Evolutionary conservation across 2,329 filamentous ascomycete genomes (phyloP).

Genomic region (Acrodontium crateriforme): DNA sequence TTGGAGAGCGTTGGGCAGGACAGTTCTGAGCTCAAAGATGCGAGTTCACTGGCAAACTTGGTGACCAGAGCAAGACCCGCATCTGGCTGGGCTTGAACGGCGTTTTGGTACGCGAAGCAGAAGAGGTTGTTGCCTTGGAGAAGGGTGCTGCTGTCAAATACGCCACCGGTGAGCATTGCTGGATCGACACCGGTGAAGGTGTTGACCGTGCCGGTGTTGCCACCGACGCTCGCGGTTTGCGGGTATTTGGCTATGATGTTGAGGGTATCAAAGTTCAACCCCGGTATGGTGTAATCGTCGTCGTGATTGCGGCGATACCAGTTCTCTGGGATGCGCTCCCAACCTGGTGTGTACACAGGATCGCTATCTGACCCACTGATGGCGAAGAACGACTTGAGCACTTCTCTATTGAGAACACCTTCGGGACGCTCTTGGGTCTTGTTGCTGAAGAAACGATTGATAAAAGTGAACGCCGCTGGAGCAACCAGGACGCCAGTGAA

Average conservation of each 20-base stretch:
- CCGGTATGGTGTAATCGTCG: conserved; percentile 21
- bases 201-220: conserved; percentile 13
- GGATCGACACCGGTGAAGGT: conserved; percentile 15
- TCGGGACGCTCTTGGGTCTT: conserved; percentile 11
- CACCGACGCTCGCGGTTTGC: conserved; percentile 21
- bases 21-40: conserved; percentile 8
- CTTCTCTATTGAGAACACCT: conserved; percentile 10
- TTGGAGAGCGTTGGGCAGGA: conserved; percentile 15
- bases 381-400: conserved; percentile 20
- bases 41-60: conserved; percentile 5
- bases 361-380: conserved; percentile 18
- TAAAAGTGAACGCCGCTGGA: conserved; percentile 10
- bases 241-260: conserved; percentile 15
- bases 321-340: conserved; percentile 16
- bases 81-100: conserved; percentile 23
- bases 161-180: conserved; percentile 24
- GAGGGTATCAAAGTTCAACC: conserved; percentile 14
- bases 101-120: conserved; percentile 24
- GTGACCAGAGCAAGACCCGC: conserved; percentile 4
- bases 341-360: conserved; percentile 5
- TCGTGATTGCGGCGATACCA: conserved; percentile 14
- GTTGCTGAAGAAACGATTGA: conserved; percentile 16
- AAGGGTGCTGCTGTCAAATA: conserved; percentile 25
- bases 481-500: conserved; percentile 12
- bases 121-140: conserved; percentile 23